A percentile compares a stretch with the other conserved stretches of the same genome.
These are phyloP conservation scores for Fusarium sp. DNA, from an alignment of 2,329 filamentous ascomycete genomes.

Conservation along the genomic window DNA sequence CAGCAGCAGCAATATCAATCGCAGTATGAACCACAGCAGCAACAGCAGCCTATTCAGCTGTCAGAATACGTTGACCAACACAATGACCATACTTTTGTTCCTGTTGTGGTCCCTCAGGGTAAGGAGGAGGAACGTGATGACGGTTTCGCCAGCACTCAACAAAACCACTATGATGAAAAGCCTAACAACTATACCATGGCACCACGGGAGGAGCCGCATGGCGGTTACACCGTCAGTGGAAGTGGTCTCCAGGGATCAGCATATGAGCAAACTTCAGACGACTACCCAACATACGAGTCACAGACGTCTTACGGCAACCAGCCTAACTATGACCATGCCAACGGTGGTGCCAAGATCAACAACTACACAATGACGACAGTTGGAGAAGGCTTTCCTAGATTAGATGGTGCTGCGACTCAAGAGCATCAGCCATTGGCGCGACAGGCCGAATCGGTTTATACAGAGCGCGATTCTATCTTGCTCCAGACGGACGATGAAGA, in stretches of 20 bases:
- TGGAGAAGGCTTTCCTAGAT: slow-evolving; percentile 45
- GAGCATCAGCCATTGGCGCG: slow-evolving; percentile 19
- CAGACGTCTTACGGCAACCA: slow-evolving; percentile 25
- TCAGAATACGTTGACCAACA: slow-evolving; percentile 36
- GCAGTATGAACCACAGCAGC: slow-evolving; percentile 22
- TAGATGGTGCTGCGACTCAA: slow-evolving; percentile 26
- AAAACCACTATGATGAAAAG: slow-evolving; percentile 19
- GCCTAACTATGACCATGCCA: slow-evolving; percentile 21
- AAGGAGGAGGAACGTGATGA: slow-evolving; percentile 24
- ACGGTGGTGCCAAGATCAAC: slow-evolving; percentile 25
- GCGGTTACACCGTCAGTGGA: slow-evolving; percentile 17
- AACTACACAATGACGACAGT: slow-evolving; percentile 40
- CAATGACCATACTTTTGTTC: slow-evolving; percentile 36
- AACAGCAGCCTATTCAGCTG: slow-evolving; percentile 34
- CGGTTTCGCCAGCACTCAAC: slow-evolving; percentile 19
- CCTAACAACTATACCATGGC: slow-evolving; percentile 22
- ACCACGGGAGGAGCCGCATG: slow-evolving; percentile 19
- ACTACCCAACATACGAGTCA: slow-evolving; percentile 10
- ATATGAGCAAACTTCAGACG: slow-evolving; percentile 22
- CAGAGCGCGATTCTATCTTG: slow-evolving; percentile 42
- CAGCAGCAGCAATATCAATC: slow-evolving; percentile 26
- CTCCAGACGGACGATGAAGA: slow-evolving; percentile 46
- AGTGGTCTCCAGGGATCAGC: slow-evolving; percentile 12
- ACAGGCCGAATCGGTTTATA: slow-evolving; percentile 35
- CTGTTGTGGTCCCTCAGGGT: slow-evolving; percentile 39